These are phyloP conservation scores for Glycine soja DNA, from an alignment of 306 rosid species.

Conservation along the genomic window DNA sequence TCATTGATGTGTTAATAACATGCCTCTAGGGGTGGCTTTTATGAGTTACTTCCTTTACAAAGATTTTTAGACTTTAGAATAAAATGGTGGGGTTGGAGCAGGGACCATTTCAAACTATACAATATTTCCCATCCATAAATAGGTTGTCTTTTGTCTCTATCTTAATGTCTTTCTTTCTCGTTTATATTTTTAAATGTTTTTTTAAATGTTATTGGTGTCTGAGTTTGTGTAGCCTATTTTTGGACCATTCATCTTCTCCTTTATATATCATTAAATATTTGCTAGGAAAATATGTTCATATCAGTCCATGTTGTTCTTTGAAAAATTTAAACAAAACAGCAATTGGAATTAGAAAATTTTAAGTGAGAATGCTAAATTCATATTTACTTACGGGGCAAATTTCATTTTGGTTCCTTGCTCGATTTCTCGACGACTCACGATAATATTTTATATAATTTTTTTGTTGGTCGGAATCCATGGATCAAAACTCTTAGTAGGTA, in stretches of 20 bases:
- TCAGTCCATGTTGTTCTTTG: background rate
- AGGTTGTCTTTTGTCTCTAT: constrained; percentile 40
- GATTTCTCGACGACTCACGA: no score
- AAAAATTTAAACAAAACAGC: background rate
- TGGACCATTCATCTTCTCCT: constrained; percentile 43
- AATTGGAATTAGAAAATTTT: background rate
- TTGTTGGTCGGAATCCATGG: no score
- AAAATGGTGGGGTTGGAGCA: constrained; percentile 45
- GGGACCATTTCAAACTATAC: constrained; percentile 44
- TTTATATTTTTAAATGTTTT: background rate
- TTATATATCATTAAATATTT: constrained; percentile 35
- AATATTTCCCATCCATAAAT: constrained; percentile 35
- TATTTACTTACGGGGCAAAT: no score
- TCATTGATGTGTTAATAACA: constrained; percentile 4
- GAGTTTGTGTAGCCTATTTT: background rate
- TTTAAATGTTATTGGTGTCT: constrained; percentile 28
- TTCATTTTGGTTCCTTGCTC: no score
- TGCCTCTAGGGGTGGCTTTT: constrained; percentile 27
- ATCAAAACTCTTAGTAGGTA: no score
- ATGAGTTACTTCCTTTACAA: constrained; percentile 16
- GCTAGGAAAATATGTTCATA: background rate
- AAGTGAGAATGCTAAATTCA: no score
- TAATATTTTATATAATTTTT: no score
- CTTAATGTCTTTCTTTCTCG: background rate
- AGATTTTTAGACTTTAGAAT: constrained; percentile 7